Evolutionary conservation across 2,329 filamentous ascomycete species (phyloP).

Genomic region (Aureobasidium leucospermi): DNA sequence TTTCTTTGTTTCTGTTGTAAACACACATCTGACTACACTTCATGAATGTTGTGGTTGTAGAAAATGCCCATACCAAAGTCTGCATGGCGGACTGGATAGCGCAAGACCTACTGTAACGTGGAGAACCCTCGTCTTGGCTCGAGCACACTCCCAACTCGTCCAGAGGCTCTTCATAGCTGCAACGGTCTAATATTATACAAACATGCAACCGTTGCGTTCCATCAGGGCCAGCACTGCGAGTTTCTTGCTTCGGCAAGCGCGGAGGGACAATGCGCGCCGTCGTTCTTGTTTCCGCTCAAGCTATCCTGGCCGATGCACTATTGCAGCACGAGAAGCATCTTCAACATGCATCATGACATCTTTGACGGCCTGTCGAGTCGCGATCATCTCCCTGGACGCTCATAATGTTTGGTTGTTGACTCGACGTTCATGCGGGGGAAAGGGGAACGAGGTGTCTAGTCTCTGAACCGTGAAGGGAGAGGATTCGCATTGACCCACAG

Average conservation of each 20-base stretch:
- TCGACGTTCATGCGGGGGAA: constrained; percentile 5
- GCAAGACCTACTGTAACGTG: neutral
- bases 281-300: neutral
- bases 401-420: neutral
- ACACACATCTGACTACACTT: neutral
- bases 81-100: neutral
- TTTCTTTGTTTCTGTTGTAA: neutral
- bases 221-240: neutral
- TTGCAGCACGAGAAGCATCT: neutral
- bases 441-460: constrained; percentile 6
- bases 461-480: neutral
- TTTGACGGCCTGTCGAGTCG: neutral
- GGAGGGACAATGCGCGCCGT: neutral
- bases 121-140: neutral
- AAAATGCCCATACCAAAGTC: neutral
- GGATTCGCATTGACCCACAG: neutral
- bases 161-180: constrained; percentile 1
- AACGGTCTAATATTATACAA: constrained; percentile 10
- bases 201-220: constrained; percentile 5
- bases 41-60: neutral
- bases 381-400: neutral
- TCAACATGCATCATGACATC: constrained; percentile 2
- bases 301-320: neutral
- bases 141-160: neutral
- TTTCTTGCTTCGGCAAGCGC: neutral